Evolutionary conservation across 441 rosid species (phyloP).

Genomic region (Jatropha podagrica): DNA sequence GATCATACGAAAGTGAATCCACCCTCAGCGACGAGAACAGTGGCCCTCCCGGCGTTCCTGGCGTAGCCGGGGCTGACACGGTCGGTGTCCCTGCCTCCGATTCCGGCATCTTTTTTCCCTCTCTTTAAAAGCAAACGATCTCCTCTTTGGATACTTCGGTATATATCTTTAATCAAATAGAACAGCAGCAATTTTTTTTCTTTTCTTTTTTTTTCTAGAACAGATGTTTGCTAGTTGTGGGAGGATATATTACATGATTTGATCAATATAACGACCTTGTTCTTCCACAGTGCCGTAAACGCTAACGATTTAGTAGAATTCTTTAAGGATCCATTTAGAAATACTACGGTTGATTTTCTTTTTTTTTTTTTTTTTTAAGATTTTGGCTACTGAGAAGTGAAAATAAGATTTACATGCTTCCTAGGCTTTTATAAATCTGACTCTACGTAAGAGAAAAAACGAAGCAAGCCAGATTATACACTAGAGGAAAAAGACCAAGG

Average conservation of each 20-base stretch:
- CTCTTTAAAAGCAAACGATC: not conserved
- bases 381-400: not conserved
- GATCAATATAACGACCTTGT: constrained; percentile 25
- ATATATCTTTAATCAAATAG: not conserved
- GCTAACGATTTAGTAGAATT: not conserved
- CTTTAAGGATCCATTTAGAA: constrained; percentile 4
- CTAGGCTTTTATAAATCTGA: constrained; percentile 45
- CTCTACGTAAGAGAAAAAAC: constrained; percentile 36
- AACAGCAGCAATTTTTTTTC: constrained; percentile 22
- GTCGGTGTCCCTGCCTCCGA: constrained; percentile 43
- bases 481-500: constrained; percentile 14
- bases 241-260: constrained; percentile 50
- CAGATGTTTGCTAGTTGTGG: not conserved
- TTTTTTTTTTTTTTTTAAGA: constrained; percentile 17
- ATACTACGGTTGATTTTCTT: not conserved
- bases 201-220: constrained; percentile 16
- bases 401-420: constrained; percentile 43
- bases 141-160: too few relatives aligned
- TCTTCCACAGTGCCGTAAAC: constrained; percentile 43
- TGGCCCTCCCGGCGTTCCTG: constrained; percentile 93
- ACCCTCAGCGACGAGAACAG: constrained; percentile 65
- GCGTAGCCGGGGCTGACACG: constrained; percentile 77
- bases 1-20: constrained; percentile 86
- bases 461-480: constrained; percentile 36
- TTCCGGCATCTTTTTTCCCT: constrained; percentile 41